Evolutionary conservation across 345 rosid species (phyloP).

Genomic region (Triadica sebifera): DNA sequence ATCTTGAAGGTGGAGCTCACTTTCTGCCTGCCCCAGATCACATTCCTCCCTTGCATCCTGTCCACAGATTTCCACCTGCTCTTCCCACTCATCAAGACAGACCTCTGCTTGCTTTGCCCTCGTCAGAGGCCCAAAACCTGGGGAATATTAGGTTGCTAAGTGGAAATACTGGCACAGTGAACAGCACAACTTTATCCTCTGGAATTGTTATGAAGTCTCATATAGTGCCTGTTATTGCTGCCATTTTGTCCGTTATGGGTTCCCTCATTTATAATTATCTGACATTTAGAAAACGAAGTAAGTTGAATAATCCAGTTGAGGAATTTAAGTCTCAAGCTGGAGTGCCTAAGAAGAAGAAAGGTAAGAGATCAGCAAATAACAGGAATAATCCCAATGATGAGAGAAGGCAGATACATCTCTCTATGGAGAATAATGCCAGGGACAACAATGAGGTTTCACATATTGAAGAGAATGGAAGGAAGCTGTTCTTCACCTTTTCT

Average conservation of each 20-base stretch:
- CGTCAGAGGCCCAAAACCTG: constrained; percentile 24
- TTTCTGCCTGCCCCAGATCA: constrained; percentile 15
- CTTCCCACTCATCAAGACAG: constrained; percentile 41
- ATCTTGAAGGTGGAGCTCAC: constrained; percentile 6
- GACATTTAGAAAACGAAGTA: constrained; percentile 31
- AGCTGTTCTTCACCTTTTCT: background rate
- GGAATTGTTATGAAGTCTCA: constrained; percentile 16
- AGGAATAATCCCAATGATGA: constrained; percentile 5
- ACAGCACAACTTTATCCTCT: background rate
- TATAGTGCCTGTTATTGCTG: constrained; percentile 18
- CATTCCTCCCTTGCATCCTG: constrained; percentile 30
- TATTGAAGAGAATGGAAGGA: constrained; percentile 8
- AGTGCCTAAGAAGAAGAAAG: constrained; percentile 26
- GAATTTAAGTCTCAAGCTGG: constrained; percentile 22
- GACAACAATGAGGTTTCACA: too few relatives aligned
- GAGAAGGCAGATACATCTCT: constrained; percentile 1
- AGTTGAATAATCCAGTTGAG: constrained; percentile 37
- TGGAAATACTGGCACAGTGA: background rate
- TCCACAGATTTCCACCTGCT: constrained; percentile 36
- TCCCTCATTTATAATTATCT: constrained; percentile 6
- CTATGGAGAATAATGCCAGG: too few relatives aligned
- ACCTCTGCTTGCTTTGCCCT: constrained; percentile 25
- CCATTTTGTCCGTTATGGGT: constrained; percentile 17
- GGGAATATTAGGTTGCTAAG: background rate
- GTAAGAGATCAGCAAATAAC: constrained; percentile 19